Evolutionary conservation across 2,329 filamentous ascomycete species (phyloP), one percentile per base, ranked within the genome.

Genomic region (Didymellaceae sp.): DNA sequence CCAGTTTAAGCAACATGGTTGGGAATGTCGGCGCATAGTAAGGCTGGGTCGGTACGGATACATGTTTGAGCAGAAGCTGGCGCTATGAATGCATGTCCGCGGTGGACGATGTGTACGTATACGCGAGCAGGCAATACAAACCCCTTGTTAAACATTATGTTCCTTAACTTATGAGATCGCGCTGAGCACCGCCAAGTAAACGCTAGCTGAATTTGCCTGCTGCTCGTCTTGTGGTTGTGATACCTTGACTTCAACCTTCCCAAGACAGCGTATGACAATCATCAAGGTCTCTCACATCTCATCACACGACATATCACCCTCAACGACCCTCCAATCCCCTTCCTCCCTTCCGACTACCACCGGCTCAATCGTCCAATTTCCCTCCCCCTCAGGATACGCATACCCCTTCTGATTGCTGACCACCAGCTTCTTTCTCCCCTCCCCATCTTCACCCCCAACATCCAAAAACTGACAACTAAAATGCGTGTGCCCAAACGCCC

Each of bases 371-470:
- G 28, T 9, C 43, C 50, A 47, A 16, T 18, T 44, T 5, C 39
- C 50, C 3, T 33, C 25, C 1, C 41, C 28, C 6, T 39, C 28
- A 11, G 34, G 26, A 5, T 43, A 37, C 16, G 41, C 33, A 24
- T 52, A 59, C 3, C 54, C 54, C 11, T 57, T 57, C 30, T 57
- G 54, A 18, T 51, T 54, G 4, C 46, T 44, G 11, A 51, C 28
- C 1, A 59, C 41, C 21, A 59, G 35, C 21, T 54, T 57, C 10
- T 26, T 31, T 20, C 47, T 38, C 13, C 6, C 33, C 10, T 8
- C 6, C 25, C 18, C 14, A n/a, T 9, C 22, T 5, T 8, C 9
- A 4, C 25, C 24, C 1, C 25, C 33, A 0, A 16, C n/a, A 18
- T 53, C 41, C 3, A 35, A 16, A 14, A 54, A 54, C 5, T 44